A percentile compares a stretch with the other conserved stretches of the same genome.
These are phyloP conservation scores for Hymenoscyphus scutula DNA, from an alignment of 2,329 filamentous ascomycete genomes.

Conservation along the genomic window DNA sequence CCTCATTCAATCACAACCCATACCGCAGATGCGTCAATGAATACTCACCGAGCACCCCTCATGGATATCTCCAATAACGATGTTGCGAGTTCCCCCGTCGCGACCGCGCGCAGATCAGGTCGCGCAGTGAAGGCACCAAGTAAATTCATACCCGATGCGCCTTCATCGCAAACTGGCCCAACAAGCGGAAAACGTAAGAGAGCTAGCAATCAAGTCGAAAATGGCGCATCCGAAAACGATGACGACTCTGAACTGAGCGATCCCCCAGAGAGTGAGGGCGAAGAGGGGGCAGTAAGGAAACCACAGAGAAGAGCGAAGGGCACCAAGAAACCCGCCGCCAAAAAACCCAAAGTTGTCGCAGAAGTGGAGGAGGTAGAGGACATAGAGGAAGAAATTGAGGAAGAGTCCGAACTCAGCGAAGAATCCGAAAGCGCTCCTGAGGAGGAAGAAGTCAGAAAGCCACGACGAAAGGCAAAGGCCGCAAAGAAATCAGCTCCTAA, in stretches of 20 bases:
- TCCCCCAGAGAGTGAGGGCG: slow-evolving; percentile 43
- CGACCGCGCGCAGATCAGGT: slow-evolving; percentile 63
- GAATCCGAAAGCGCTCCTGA: slow-evolving; percentile 46
- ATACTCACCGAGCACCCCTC: slow-evolving; percentile 44
- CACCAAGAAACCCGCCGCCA: slow-evolving; percentile 56
- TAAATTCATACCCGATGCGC: slow-evolving; percentile 55
- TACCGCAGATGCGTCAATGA: slow-evolving; percentile 39
- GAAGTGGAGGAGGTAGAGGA: slow-evolving; percentile 44
- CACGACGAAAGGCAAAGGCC: slow-evolving; percentile 38
- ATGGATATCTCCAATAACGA: slow-evolving; percentile 53
- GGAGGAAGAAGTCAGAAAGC: slow-evolving; percentile 44
- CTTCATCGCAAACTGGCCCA: slow-evolving; percentile 38
- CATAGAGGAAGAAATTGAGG: slow-evolving; percentile 39
- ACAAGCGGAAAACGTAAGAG: slow-evolving; percentile 58
- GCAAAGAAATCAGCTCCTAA: slow-evolving; percentile 59
- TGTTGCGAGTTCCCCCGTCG: slow-evolving; percentile 51
- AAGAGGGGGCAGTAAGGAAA: slow-evolving; percentile 47
- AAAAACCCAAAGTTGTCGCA: slow-evolving; percentile 64
- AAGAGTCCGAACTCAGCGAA: slow-evolving; percentile 43
- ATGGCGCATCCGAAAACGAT: slow-evolving; percentile 47
- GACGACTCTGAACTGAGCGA: slow-evolving; percentile 44
- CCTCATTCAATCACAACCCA: slow-evolving; percentile 7
- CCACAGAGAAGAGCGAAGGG: slow-evolving; percentile 38
- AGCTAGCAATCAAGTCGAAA: slow-evolving; percentile 43
- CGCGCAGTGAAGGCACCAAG: slow-evolving; percentile 61